Evolutionary conservation across 805 yeast genomes (phyloP).

Genomic region (Isabelozyma pseudorhagii): DNA sequence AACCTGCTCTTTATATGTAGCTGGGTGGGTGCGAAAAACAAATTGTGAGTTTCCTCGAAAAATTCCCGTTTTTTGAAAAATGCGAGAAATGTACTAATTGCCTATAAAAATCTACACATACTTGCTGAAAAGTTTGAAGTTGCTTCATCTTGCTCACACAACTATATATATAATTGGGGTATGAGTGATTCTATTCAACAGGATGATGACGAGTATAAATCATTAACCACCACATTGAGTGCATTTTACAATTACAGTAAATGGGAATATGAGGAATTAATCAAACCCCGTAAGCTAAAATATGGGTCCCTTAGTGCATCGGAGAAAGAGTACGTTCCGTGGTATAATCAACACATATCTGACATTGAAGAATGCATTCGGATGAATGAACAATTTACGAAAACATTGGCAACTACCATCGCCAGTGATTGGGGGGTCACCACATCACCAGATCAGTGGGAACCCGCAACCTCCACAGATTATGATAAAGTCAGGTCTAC

Average conservation of each 20-base stretch:
- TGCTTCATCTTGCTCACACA: neutral
- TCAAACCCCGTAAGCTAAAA: constrained; percentile 29
- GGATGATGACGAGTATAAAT: constrained; percentile 31
- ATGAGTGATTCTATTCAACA: constrained; percentile 1
- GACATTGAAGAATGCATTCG: constrained; percentile 41
- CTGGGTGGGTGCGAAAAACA: too few species aligned
- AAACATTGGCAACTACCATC: constrained; percentile 38
- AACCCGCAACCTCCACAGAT: constrained; percentile 37
- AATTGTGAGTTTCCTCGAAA: too few species aligned
- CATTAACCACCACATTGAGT: constrained; percentile 34
- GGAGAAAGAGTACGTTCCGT: constrained; percentile 45
- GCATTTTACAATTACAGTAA: constrained; percentile 30
- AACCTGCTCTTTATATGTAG: too few species aligned
- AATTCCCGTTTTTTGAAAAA: neutral
- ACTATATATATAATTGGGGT: neutral
- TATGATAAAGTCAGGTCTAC: constrained; percentile 56
- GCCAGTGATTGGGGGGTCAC: constrained; percentile 52
- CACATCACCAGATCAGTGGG: constrained; percentile 39
- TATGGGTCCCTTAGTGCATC: constrained; percentile 26
- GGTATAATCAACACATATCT: constrained; percentile 45
- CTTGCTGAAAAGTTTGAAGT: too few species aligned
- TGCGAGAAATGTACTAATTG: neutral
- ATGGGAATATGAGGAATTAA: constrained; percentile 30
- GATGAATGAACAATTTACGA: constrained; percentile 43
- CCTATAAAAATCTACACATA: neutral